Evolutionary conservation across 768 basidiomycete species (phyloP), one percentile per base, ranked within the genome.

Genomic region (Trametes villosa): DNA sequence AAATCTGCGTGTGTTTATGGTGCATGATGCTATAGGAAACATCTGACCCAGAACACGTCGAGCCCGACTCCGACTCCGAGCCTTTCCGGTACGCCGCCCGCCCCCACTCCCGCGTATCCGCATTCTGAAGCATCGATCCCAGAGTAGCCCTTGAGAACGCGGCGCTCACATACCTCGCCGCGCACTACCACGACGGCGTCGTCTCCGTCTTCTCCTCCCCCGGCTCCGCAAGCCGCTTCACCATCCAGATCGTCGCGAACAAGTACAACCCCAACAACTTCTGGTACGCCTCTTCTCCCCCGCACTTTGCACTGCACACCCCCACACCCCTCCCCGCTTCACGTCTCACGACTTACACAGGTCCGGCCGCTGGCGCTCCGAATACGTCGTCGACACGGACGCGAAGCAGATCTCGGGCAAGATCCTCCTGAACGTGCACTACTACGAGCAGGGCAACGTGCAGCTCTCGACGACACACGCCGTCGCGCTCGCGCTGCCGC

Each of bases 391-490:
- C 49, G 86, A 96, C 71, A 72, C 91, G 38, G 82, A 79, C 18
- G 78, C 82, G 40, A 82, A 83, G 53, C 81, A 75, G 59, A 79
- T 97, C 6, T 73, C 76, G n/a, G 95, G 94, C 0, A 84, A 79
- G 67, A 84, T 97, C 17, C 78, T 88, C 9, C 83, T 92, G 44
- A 91, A 94, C 67, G 88, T 98, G 13, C 97, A 99, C 73, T 98
- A 98, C 70, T 98, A 96, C 70, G 97, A 99, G 73, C 94, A 97
- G 71, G 96, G 96, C 66, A 96, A 96, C 71, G 94, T 96, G 31
- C 97, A 98, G 83, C 82, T 99, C 31, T 81, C 87, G 27, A 90
- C 95, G 13, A 86, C 79, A 6, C 89, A 94, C 69, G 78, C 79
- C 20, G 70, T 91, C 45, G 83, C 86, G 20, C 79, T 96, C 67